phyloP scores from a whole-genome alignment of 768 basidiomycete genomes.

The Lentinula aciculospora region DNA sequence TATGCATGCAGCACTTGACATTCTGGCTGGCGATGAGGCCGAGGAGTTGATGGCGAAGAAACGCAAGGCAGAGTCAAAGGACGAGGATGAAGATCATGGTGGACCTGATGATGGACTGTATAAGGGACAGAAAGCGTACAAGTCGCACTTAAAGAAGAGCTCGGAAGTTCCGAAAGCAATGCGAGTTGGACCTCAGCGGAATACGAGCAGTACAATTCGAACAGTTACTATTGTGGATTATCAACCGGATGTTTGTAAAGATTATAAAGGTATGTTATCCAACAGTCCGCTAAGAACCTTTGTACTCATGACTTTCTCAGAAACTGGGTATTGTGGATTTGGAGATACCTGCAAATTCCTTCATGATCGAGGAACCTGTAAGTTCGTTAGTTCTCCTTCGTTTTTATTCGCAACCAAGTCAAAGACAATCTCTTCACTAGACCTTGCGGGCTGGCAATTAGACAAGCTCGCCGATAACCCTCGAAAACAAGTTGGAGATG shows the following conservation, averaged over 20 bases:
- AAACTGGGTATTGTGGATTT: slow-evolving; percentile 98
- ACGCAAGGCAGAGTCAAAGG: slow-evolving; percentile 47
- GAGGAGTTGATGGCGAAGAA: slow-evolving; percentile 73
- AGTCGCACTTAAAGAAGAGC: slow-evolving; percentile 73
- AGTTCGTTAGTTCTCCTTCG: slow-evolving; percentile 29
- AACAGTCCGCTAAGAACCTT: background rate
- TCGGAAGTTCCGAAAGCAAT: slow-evolving; percentile 85
- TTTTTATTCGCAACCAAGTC: slow-evolving; percentile 4
- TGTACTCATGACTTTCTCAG: slow-evolving; percentile 31
- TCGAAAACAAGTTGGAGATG: slow-evolving; percentile 53
- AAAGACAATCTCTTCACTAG: slow-evolving; percentile 32
- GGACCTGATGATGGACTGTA: slow-evolving; percentile 83
- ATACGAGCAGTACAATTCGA: slow-evolving; percentile 69
- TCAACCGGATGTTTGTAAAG: slow-evolving; percentile 99
- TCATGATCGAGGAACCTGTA: slow-evolving; percentile 94
- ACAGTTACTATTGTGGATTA: slow-evolving; percentile 96
- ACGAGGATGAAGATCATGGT: slow-evolving; percentile 50
- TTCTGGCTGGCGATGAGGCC: slow-evolving; percentile 77
- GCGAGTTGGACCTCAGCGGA: slow-evolving; percentile 77
- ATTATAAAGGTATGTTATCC: slow-evolving; percentile 81
- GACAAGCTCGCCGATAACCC: slow-evolving; percentile 85
- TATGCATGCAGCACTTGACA: slow-evolving; percentile 63
- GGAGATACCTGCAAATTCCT: slow-evolving; percentile 99
- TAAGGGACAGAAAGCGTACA: slow-evolving; percentile 78
- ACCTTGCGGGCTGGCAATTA: slow-evolving; percentile 98